A percentile compares a stretch with the other conserved stretches of the same genome.
Conservation (phyloP, 768 basidiomycete species). For the Tulasnella sp. region DNA sequence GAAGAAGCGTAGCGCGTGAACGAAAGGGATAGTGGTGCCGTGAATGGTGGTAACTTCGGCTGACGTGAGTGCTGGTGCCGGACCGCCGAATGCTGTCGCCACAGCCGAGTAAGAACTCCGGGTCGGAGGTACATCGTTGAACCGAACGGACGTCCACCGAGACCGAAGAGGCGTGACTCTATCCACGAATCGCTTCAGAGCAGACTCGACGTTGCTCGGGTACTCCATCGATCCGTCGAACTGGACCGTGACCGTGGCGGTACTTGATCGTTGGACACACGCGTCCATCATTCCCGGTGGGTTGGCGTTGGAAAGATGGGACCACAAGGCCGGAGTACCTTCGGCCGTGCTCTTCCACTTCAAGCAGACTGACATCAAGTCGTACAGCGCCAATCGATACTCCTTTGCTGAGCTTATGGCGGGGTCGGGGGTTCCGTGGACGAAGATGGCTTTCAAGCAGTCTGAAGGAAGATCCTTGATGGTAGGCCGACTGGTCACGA, state of each 20-base stretch:
- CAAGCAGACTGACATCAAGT: neutral
- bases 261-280: neutral
- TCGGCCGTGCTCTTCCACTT: neutral
- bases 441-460: neutral
- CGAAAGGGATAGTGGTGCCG: neutral
- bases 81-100: too few relatives aligned
- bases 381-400: neutral
- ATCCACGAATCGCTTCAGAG: too few relatives aligned
- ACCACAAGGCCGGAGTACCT: neutral
- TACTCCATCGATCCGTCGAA: neutral
- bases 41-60: neutral
- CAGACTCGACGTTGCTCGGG: neutral
- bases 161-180: too few relatives aligned
- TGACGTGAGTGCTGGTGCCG: neutral
- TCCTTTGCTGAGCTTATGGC: neutral
- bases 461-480: neutral
- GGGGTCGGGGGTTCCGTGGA: neutral
- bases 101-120: neutral
- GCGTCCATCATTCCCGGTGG: neutral
- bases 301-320: neutral
- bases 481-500: too few relatives aligned
- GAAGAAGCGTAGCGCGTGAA: neutral
- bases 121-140: neutral
- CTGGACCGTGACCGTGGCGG: neutral
- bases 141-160: neutral